A percentile compares a stretch with the other conserved stretches of the same genome.
These are phyloP conservation scores for Ambrosia trifida DNA, from an alignment of 129 eudicot genomes.

Conservation along the genomic window DNA sequence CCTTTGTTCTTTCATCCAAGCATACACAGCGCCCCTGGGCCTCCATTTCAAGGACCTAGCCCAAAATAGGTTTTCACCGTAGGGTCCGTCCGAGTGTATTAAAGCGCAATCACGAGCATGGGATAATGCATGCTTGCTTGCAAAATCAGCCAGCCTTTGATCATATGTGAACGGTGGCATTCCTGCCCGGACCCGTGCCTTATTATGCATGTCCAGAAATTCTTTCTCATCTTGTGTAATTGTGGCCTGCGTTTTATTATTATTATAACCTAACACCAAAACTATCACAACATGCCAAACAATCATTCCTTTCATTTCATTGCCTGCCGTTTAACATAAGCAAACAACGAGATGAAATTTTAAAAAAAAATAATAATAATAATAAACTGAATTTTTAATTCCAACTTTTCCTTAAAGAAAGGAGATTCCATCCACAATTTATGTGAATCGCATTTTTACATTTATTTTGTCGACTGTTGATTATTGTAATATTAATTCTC, in stretches of 20 bases:
- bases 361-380: neutral
- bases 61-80: conserved; percentile 71
- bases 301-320: conserved; percentile 30
- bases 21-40: conserved; percentile 39
- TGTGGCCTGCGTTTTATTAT: conserved; percentile 5
- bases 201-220: conserved; percentile 45
- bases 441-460: conserved; percentile 25
- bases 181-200: conserved; percentile 31
- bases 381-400: neutral
- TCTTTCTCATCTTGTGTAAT: conserved; percentile 32
- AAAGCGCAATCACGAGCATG: conserved; percentile 38
- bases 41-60: conserved; percentile 40
- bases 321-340: neutral
- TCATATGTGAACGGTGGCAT: conserved; percentile 42
- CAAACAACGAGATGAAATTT: conserved; percentile 19
- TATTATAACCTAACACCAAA: neutral
- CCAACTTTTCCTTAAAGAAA: conserved; percentile 20
- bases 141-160: conserved; percentile 31
- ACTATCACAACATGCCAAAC: conserved; percentile 13
- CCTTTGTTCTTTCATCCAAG: conserved; percentile 46
- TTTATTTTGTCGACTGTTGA: too few relatives aligned
- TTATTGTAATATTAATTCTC: too few relatives aligned
- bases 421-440: conserved; percentile 25
- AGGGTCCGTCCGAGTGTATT: conserved; percentile 52
- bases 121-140: conserved; percentile 28